Conservation (phyloP, 306 rosid species). For the Prosopis cineraria region DNA sequence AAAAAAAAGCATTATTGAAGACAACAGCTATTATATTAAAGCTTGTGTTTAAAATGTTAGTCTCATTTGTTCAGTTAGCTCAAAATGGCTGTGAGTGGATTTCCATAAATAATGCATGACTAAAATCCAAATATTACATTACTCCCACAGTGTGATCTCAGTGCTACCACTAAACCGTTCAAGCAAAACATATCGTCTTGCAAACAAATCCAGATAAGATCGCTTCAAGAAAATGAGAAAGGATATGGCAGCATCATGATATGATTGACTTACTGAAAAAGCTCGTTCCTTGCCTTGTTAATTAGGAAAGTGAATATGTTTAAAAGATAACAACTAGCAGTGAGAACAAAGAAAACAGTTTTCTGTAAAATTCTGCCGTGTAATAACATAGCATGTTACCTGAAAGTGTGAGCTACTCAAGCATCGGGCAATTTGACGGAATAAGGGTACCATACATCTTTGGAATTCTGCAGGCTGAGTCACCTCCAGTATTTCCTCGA, state of each 20-base stretch:
- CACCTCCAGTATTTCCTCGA: slow-evolving; percentile 66
- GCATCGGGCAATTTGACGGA: slow-evolving; percentile 56
- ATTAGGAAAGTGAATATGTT: not conserved
- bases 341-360: not conserved
- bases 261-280: not conserved
- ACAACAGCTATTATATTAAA: not conserved
- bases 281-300: not conserved
- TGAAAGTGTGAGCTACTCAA: slow-evolving; percentile 63
- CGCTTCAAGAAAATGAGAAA: not conserved
- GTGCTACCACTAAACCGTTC: not conserved
- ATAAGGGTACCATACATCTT: slow-evolving; percentile 62
- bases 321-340: not conserved
- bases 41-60: not conserved
- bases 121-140: not conserved
- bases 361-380: not conserved
- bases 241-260: not conserved
- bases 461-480: slow-evolving; percentile 66
- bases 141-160: not conserved
- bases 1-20: not conserved
- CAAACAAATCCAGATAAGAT: slow-evolving; percentile 5
- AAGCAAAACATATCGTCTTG: not conserved
- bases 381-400: slow-evolving; percentile 33
- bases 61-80: not conserved
- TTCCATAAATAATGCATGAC: not conserved
- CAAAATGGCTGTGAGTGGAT: not conserved